Evolutionary conservation across 371 early-diverging fungal genomes (phyloP).

Genomic region (Nematocida homosporus): DNA sequence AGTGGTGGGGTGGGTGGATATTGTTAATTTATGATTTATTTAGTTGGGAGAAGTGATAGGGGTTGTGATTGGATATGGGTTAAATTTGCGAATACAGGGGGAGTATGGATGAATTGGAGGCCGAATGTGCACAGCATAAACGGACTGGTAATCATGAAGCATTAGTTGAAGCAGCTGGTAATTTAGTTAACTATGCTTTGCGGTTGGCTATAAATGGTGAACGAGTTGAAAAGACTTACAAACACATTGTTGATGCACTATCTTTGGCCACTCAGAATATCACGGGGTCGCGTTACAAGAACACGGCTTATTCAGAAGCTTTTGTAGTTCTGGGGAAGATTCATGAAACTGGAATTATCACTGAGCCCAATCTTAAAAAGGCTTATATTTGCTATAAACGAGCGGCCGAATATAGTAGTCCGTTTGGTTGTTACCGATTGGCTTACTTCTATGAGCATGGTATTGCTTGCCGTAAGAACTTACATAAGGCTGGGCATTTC

Average conservation of each 20-base stretch:
- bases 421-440: conserved; percentile 63
- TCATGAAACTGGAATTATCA: conserved; percentile 31
- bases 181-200: neutral
- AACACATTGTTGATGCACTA: conserved; percentile 32
- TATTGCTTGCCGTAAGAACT: conserved; percentile 42
- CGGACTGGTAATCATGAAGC: neutral
- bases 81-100: neutral
- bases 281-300: conserved; percentile 40
- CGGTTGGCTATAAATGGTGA: neutral
- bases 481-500: conserved; percentile 62
- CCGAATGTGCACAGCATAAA: neutral
- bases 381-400: conserved; percentile 64
- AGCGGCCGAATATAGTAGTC: conserved; percentile 62
- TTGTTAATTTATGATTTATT: no score
- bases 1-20: no score
- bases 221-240: neutral
- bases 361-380: conserved; percentile 33
- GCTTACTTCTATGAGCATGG: conserved; percentile 68
- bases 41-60: no score
- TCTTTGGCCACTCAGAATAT: conserved; percentile 9
- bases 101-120: conserved; percentile 2
- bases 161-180: neutral
- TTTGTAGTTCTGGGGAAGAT: conserved; percentile 44
- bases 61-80: no score
- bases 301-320: conserved; percentile 48